Percentiles rank a stretch among this genome's conserved stretches.
Conservation (phyloP, 1,284 basidiomycete genomes). For the Ganoderma resinaceum region DNA sequence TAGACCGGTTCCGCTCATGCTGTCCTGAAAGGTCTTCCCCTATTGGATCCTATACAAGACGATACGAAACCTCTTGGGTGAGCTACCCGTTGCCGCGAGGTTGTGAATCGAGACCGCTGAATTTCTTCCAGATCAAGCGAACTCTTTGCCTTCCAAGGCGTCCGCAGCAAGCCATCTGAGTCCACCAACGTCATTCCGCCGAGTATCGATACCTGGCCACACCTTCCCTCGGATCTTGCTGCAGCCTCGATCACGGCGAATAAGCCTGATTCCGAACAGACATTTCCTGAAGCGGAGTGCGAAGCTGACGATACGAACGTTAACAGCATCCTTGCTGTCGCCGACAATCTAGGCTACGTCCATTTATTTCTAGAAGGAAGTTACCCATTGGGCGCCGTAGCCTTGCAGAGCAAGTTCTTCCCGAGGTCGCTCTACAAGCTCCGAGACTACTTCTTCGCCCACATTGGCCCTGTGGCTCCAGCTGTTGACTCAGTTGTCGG, state of each 20-base stretch:
- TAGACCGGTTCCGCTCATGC: constrained; percentile 82
- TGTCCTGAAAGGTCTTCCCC: constrained; percentile 68
- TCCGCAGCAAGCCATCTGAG: constrained; percentile 53
- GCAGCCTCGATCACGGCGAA: constrained; percentile 62
- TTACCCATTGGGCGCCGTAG: constrained; percentile 75
- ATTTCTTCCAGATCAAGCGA: constrained; percentile 63
- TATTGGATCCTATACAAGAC: constrained; percentile 73
- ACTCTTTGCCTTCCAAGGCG: constrained; percentile 79
- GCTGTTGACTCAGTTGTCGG: constrained; percentile 28
- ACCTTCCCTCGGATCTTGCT: constrained; percentile 59
- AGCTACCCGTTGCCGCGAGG: constrained; percentile 19
- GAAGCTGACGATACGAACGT: constrained; percentile 62
- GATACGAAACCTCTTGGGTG: constrained; percentile 70
- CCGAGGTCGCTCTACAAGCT: constrained; percentile 60
- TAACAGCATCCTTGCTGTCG: constrained; percentile 66
- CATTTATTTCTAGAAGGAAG: constrained; percentile 81
- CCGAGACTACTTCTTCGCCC: constrained; percentile 49
- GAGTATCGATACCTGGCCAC: constrained; percentile 72
- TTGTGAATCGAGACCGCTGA: constrained; percentile 5
- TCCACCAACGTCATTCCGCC: constrained; percentile 57
- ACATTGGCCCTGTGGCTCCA: constrained; percentile 43
- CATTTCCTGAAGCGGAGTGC: constrained; percentile 49
- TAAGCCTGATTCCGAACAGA: constrained; percentile 43
- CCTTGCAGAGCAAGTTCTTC: constrained; percentile 45
- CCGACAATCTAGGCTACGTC: constrained; percentile 63